Evolutionary conservation across 139 green algal species (phyloP).

Genomic region (Ostreobium quekettii): DNA sequence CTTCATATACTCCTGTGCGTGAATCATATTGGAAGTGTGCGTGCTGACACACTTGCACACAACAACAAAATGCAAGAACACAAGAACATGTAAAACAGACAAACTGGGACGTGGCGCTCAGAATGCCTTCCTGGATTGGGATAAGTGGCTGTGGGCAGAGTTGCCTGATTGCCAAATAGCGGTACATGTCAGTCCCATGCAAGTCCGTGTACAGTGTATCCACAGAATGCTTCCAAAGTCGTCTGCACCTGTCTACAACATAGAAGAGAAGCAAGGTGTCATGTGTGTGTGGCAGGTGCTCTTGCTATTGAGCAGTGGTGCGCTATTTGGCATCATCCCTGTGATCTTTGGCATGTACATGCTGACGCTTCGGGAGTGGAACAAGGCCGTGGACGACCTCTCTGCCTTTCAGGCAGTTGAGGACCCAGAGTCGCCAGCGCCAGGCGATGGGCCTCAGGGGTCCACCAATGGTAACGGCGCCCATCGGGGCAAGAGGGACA

Average conservation of each 20-base stretch:
- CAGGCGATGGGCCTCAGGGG: too few relatives aligned
- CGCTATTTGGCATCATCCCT: slow-evolving; percentile 55
- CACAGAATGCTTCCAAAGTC: background rate
- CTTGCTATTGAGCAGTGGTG: slow-evolving; percentile 52
- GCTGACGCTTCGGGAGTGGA: slow-evolving; percentile 57
- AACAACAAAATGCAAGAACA: too few relatives aligned
- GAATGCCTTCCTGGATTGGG: background rate
- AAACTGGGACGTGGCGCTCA: too few relatives aligned
- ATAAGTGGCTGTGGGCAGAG: background rate
- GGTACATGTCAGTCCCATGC: background rate
- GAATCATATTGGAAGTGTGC: too few relatives aligned
- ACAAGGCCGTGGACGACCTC: slow-evolving; percentile 21
- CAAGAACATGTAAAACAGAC: too few relatives aligned
- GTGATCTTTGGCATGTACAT: slow-evolving; percentile 60
- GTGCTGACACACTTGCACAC: too few relatives aligned
- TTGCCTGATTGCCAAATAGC: background rate
- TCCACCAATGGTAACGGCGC: too few relatives aligned
- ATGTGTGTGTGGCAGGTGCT: slow-evolving; percentile 18
- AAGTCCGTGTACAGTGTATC: background rate
- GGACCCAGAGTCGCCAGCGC: too few relatives aligned
- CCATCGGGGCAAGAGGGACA: too few relatives aligned
- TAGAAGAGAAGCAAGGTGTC: background rate
- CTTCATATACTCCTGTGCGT: too few relatives aligned
- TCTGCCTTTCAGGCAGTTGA: too few relatives aligned
- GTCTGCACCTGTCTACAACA: background rate